A percentile compares a stretch with the other conserved stretches of the same genome.
Conservation (phyloP, 2,329 filamentous ascomycete genomes). For the Verticillium klebahnii region DNA sequence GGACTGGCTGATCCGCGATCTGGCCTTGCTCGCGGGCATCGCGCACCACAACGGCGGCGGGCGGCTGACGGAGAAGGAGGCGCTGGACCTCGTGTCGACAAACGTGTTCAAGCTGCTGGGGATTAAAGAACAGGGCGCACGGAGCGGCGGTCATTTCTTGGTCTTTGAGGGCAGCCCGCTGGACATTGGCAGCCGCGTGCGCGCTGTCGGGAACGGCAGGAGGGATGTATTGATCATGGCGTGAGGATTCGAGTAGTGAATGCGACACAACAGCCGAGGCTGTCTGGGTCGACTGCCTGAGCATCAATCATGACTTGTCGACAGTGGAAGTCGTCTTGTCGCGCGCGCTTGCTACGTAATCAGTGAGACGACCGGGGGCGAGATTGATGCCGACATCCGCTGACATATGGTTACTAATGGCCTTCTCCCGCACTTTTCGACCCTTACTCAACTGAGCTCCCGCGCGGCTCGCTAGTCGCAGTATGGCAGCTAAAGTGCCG, state of each 20-base stretch:
- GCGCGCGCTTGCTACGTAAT: neutral
- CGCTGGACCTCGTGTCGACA: conserved; percentile 50
- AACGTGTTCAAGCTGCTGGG: conserved; percentile 58
- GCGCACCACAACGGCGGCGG: conserved; percentile 54
- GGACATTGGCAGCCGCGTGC: conserved; percentile 51
- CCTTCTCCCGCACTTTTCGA: neutral
- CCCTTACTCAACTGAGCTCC: neutral
- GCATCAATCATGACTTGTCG: too few relatives aligned
- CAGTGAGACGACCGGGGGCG: neutral
- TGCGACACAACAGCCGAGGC: neutral
- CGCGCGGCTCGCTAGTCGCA: neutral
- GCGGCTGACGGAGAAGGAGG: conserved; percentile 46
- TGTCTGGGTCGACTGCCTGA: neutral
- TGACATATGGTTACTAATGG: neutral
- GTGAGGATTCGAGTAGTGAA: conserved; percentile 7
- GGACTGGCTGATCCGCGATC: conserved; percentile 57
- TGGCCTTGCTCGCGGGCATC: conserved; percentile 56
- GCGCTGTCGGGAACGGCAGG: conserved; percentile 44
- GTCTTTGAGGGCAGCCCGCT: conserved; percentile 61
- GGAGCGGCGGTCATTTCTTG: conserved; percentile 45
- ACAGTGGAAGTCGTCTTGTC: neutral
- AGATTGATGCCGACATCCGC: neutral
- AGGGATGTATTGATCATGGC: conserved; percentile 31
- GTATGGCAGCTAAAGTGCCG: too few relatives aligned
- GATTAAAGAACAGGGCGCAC: conserved; percentile 23